A percentile compares a stretch with the other conserved stretches of the same genome.
Conservation (phyloP, 2,329 filamentous ascomycete species). For the Penicillium freii region DNA sequence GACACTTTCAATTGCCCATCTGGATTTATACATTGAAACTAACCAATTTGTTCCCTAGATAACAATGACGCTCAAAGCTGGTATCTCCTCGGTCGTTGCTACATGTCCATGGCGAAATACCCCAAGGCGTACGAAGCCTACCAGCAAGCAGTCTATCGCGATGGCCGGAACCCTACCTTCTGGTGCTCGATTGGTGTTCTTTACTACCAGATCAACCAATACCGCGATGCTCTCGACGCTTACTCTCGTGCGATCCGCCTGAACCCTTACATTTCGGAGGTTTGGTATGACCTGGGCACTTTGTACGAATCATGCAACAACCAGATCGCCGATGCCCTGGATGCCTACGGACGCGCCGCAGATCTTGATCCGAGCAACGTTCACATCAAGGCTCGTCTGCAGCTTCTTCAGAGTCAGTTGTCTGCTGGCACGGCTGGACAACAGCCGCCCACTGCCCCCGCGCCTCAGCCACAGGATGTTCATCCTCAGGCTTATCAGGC, state of each 20-base stretch:
- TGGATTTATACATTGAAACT: neutral
- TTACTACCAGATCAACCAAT: slow-evolving; percentile 99
- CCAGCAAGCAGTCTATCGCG: slow-evolving; percentile 96
- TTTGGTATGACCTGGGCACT: slow-evolving; percentile 98
- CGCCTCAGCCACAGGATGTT: slow-evolving; percentile 77
- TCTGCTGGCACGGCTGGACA: slow-evolving; percentile 59
- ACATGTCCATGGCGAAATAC: slow-evolving; percentile 99
- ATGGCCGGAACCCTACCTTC: slow-evolving; percentile 96
- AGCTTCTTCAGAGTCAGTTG: slow-evolving; percentile 77
- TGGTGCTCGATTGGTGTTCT: slow-evolving; percentile 99
- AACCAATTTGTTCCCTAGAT: slow-evolving; percentile 53
- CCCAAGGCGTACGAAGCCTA: slow-evolving; percentile 98
- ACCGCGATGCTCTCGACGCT: slow-evolving; percentile 93
- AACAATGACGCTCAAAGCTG: slow-evolving; percentile 95
- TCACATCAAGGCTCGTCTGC: slow-evolving; percentile 92
- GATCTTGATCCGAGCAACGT: slow-evolving; percentile 91
- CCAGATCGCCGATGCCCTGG: slow-evolving; percentile 91
- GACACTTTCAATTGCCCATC: too few relatives aligned
- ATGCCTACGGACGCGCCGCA: slow-evolving; percentile 90
- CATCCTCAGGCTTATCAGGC: slow-evolving; percentile 92
- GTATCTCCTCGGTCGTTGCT: slow-evolving; percentile 96
- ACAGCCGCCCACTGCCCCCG: slow-evolving; percentile 75
- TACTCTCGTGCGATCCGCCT: slow-evolving; percentile 95
- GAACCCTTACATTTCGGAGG: slow-evolving; percentile 97
- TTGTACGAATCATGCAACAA: slow-evolving; percentile 99